A percentile compares a stretch with the other conserved stretches of the same genome.
Conservation (phyloP, 2,329 filamentous ascomycete species). For the Neoascochyta sp. region DNA sequence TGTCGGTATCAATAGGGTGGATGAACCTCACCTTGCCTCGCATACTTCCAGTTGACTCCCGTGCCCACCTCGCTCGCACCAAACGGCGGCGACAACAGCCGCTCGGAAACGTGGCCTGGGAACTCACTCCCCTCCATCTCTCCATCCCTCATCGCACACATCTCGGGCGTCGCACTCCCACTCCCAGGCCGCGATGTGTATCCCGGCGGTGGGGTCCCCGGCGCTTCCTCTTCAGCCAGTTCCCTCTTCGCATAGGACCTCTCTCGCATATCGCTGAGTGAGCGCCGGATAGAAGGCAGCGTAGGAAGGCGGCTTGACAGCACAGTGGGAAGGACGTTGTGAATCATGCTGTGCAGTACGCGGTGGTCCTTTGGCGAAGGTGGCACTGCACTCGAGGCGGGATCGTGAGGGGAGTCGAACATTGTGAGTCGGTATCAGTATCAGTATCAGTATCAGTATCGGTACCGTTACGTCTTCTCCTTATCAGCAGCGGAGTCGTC, state of each 20-base stretch:
- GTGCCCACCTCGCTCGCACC: conserved; percentile 28
- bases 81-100: conserved; percentile 17
- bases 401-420: conserved; percentile 4
- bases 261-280: conserved; percentile 26
- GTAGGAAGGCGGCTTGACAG: conserved; percentile 52
- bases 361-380: conserved; percentile 10
- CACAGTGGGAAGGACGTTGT: conserved; percentile 52
- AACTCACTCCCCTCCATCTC: conserved; percentile 23
- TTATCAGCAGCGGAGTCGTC: conserved; percentile 9
- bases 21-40: conserved; percentile 49
- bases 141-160: conserved; percentile 12
- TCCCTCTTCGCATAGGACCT: conserved; percentile 13
- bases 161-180: conserved; percentile 17
- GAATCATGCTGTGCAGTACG: conserved; percentile 46
- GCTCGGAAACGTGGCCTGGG: conserved; percentile 24
- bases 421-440: too few species aligned
- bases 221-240: conserved; percentile 15
- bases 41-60: conserved; percentile 52
- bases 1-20: too few species aligned
- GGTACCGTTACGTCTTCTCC: conserved; percentile 8
- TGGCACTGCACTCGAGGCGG: conserved; percentile 7
- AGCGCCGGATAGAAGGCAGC: conserved; percentile 48
- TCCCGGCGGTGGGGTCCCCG: conserved; percentile 38
- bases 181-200: conserved; percentile 30
- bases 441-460: too few species aligned